Conservation (phyloP, 176 grass and related monocot species). For the Zoysia japonica region DNA sequence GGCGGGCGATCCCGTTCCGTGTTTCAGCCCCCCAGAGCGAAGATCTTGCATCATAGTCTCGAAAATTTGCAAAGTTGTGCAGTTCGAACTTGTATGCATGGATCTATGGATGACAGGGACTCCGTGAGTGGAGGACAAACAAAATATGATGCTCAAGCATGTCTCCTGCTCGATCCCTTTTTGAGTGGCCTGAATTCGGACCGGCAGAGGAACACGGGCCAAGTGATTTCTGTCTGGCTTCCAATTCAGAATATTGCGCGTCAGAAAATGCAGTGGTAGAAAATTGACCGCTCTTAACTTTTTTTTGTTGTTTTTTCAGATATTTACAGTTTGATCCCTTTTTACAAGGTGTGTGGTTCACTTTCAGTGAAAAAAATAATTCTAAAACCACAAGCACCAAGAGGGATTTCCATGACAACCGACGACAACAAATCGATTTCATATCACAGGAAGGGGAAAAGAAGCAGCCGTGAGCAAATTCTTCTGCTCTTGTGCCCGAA, state of each 20-base stretch:
- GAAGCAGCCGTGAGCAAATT: constrained; percentile 35
- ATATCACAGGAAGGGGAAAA: background rate
- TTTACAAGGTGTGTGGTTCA: constrained; percentile 45
- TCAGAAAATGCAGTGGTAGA: background rate
- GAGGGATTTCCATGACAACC: constrained; percentile 37
- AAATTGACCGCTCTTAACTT: background rate
- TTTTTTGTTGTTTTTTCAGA: background rate
- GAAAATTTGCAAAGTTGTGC: background rate
- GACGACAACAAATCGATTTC: background rate
- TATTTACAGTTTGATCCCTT: constrained; percentile 30
- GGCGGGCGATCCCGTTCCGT: background rate
- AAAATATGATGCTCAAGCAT: constrained; percentile 14
- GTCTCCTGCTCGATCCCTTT: background rate
- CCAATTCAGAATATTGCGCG: background rate
- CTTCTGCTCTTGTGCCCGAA: constrained; percentile 40
- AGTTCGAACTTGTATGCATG: background rate
- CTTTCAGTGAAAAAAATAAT: background rate
- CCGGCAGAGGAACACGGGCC: constrained; percentile 24
- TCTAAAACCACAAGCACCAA: constrained; percentile 44
- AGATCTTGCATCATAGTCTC: background rate
- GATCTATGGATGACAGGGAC: background rate
- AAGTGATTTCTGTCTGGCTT: constrained; percentile 2
- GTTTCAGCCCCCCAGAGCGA: background rate
- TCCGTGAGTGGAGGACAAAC: constrained; percentile 15
- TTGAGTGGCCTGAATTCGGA: background rate